Evolutionary conservation across 306 rosid genomes (phyloP), one percentile per base, ranked within the genome.

Genomic region (Casuarina cunninghamiana): DNA sequence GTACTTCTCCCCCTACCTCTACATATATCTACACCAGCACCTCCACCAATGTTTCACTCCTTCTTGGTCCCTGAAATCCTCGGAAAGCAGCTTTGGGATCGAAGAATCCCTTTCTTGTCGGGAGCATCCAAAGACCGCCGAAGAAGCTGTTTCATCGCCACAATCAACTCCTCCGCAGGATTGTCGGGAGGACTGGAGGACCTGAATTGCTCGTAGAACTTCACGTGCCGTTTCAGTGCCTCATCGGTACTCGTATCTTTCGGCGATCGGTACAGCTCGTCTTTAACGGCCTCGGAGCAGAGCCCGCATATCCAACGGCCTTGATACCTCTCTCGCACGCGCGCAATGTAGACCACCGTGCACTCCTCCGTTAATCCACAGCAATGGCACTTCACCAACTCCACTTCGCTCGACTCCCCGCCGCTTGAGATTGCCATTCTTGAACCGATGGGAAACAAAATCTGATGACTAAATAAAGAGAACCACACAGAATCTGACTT

Each of bases 301-400:
- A 92, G 86, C 16, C 98, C 97, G 5, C 98, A 95, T 51, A 95
- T 82, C 97, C 97, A 95, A 9, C 87, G 84, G 0, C 93, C 97
- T 2, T 82, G 85, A 21, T 87, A 87, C 71, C 87, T 73, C 83
- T 91, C 97, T 21, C 78, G 78, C 53, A 90, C 96, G 0, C 85
- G 78, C 0, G 75, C 72, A 49, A 94, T 89, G 82, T 95, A 92
- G 6, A 81, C 79, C 6, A 51, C 75, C 21, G 97, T 95, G 77
- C 97, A 95, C 78, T 95, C 97, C 86, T 95, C 97, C 78, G 61
- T 70, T 73, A 95, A 44, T 37, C 91, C 88, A 70, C 98, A 92
- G 77, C 97, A 95, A 53, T 82, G 79, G 65, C 98, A 95, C 44
- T 80, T 88, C 16, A 87, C 93, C 0, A 76, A 73, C 75, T 82